Evolutionary conservation across 441 rosid species (phyloP).

Genomic region (Populus hybrid): DNA sequence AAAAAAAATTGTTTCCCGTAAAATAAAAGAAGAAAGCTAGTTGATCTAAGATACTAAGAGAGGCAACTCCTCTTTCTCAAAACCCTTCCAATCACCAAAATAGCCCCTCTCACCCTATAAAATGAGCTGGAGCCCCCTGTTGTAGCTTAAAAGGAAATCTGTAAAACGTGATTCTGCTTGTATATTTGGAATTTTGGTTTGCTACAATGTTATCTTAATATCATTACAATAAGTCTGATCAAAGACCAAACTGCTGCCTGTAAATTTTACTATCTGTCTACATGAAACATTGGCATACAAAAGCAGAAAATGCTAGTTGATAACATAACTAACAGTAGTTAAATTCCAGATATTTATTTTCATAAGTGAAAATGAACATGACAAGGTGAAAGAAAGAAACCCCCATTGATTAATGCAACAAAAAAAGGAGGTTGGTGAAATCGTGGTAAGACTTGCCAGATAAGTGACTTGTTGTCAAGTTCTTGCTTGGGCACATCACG

Average conservation of each 20-base stretch:
- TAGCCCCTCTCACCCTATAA: not conserved
- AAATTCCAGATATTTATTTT: no score
- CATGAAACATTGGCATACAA: not conserved
- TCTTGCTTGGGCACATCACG: conserved; percentile 97
- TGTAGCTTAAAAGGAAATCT: not conserved
- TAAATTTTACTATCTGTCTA: not conserved
- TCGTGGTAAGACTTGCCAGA: conserved; percentile 54
- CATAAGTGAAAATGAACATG: not conserved
- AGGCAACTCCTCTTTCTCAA: not conserved
- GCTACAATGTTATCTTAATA: not conserved
- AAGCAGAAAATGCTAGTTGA: not conserved
- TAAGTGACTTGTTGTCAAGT: conserved; percentile 88
- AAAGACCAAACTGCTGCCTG: not conserved
- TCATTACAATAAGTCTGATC: not conserved
- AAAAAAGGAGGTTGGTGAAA: not conserved
- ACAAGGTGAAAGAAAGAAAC: not conserved
- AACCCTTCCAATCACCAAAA: not conserved
- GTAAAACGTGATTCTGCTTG: not conserved
- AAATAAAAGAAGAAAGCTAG: no score
- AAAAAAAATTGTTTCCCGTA: not conserved
- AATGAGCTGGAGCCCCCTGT: not conserved
- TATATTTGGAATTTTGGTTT: not conserved
- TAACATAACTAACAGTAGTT: not conserved
- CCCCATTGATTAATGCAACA: not conserved
- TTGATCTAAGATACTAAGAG: not conserved